Conservation (phyloP, 805 yeast species). For the Sungouiozyma intestinalis region DNA sequence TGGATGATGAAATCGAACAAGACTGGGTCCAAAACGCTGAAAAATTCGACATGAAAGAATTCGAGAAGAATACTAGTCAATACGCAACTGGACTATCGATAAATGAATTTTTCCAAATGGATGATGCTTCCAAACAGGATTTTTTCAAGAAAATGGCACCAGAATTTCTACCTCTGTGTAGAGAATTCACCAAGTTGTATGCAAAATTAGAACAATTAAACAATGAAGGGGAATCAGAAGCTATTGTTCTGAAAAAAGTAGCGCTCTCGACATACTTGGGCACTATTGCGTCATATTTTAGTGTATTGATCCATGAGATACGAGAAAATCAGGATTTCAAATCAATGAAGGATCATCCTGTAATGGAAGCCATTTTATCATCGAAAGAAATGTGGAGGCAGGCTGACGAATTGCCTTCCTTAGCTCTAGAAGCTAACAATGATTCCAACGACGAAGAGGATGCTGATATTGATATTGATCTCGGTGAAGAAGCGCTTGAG, state of each 20-base stretch:
- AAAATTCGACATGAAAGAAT: slow-evolving; percentile 35
- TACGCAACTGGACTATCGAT: slow-evolving; percentile 28
- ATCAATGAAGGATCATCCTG: slow-evolving; percentile 74
- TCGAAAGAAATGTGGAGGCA: slow-evolving; percentile 86
- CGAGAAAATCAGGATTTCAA: slow-evolving; percentile 43
- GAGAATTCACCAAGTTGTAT: slow-evolving; percentile 42
- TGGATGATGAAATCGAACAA: slow-evolving; percentile 60
- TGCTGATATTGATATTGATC: slow-evolving; percentile 4
- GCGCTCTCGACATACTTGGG: slow-evolving; percentile 77
- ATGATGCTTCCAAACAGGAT: slow-evolving; percentile 40
- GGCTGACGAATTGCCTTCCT: slow-evolving; percentile 43
- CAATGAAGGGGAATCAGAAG: slow-evolving; percentile 24
- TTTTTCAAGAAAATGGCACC: slow-evolving; percentile 61
- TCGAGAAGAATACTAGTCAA: slow-evolving; percentile 22
- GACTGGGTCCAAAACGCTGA: slow-evolving; percentile 65
- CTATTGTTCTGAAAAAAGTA: slow-evolving; percentile 41
- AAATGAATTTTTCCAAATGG: slow-evolving; percentile 40
- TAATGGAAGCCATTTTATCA: slow-evolving; percentile 77
- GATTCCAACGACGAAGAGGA: slow-evolving; percentile 23
- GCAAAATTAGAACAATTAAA: slow-evolving; percentile 34
- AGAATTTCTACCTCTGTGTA: slow-evolving; percentile 67
- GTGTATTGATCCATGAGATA: slow-evolving; percentile 53
- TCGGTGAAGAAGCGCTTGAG: slow-evolving; percentile 13
- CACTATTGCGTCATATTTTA: slow-evolving; percentile 66
- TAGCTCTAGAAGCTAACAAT: slow-evolving; percentile 13